Base-by-base conservation (phyloP, 2,329 filamentous ascomycete species). In the Alternaria sp. region DNA sequence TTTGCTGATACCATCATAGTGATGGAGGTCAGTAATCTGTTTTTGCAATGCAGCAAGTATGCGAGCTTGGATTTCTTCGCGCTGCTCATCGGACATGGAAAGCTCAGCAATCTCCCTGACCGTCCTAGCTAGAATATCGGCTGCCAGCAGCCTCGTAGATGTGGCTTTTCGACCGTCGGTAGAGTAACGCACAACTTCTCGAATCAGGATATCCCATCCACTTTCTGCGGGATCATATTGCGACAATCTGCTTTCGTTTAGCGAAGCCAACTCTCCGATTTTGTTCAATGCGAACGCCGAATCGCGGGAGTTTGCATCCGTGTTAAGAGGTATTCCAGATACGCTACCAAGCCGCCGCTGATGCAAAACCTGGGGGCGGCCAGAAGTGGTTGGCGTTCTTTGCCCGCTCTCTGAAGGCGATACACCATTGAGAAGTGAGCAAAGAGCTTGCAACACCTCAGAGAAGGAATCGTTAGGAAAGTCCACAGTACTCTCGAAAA, bases 401-500 rank as follows among this genome's bases (percentile, higher is more conserved):
- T 73, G 68, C 28, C 67, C 71, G 52, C 66, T 75, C 20, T 71
- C 65, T 16, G 62, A 54, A n/a, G 60, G 49, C 20, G 60, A 63
- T 25, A 65, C 72, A 6, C 68, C 67, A 49, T 78, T 84, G 6
- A 97, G 83, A 7, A 97, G 82, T 46, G 86, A 84, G 71, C 93
- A 93, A 4, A 97, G 85, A 0, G 93, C 90, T 55, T 85, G 82
- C 2, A 98, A 83, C 10, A 98, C 88, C 64, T 92, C 87, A 5
- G 90, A 82, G 70, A 98, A 98, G 0, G 93, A 85, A 16, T 89
- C 85, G 65, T 94, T 93, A 0, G 93, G 92, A 71, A 97, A 98
- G 69, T 97, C 94, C 16, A 91, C 85, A 0, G 94, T 98, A 78
- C 93, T 97, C 75, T 98, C 95, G 59, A 98, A 89, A 18, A 99